Evolutionary conservation across 345 rosid species (phyloP), one percentile per base, ranked within the genome.

Genomic region (Rhodomyrtus tomentosa): DNA sequence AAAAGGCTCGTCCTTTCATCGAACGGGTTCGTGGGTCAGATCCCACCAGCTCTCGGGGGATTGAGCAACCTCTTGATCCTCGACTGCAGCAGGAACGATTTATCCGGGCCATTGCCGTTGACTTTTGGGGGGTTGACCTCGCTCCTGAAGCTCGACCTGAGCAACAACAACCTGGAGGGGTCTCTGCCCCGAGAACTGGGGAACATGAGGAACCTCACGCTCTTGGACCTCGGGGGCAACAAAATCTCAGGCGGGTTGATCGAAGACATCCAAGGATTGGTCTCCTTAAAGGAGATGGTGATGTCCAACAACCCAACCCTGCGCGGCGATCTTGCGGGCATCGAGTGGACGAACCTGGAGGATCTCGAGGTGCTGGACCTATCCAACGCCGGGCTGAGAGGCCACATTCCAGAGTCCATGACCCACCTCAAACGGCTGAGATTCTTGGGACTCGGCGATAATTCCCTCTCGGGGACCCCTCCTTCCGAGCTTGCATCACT

Each of bases 71-170:
- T 89, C 50, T 73, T 91, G 85, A 89, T 89, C 29, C 73, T 89
- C 14, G 90, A 91, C 84, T 74, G 84, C 25, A 91, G 91, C 84
- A 86, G 89, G 84, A 91, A 89, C 85, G 62, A 59, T n/a, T 85
- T 89, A 11, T 87, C 90, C 0, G 92, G 90, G 62, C 49, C 86
- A 11, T 22, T 89, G 52, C 90, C 90, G 10, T 84, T 52, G 86
- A 86, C 88, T 58, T 42, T 89, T 21, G 86, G 88, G 22, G 83
- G 82, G 48, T 20, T 88, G 82, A 82, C 84, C 83, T 81, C 90
- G 29, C 87, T 89, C 1, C 83, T 91, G 76, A 91, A 91, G 89
- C 88, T 91, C 48, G 91, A 91, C 62, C 84, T 91, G 84, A 88
- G 90, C 76, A 45, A 81, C 55, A 91, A 89, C 82, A 85, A 25